Base-by-base conservation (phyloP, 805 yeast genomes). In the Suhomyces vadensis region DNA sequence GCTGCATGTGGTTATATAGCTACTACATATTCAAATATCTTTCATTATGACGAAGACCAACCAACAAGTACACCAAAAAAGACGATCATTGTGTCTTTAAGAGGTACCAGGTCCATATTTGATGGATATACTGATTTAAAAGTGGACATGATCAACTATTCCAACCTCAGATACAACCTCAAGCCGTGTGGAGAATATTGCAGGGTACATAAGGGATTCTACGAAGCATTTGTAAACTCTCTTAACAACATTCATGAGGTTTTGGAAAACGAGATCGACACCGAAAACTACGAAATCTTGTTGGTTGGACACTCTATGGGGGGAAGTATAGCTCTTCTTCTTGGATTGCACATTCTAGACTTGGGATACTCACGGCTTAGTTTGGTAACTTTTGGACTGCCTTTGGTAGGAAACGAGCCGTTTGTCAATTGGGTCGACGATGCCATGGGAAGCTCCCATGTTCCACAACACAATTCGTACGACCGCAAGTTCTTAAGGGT, bases 371-470 rank as follows among this genome's bases (percentile, higher is more conserved):
- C 63, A 13, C 56, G 58, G 17, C 38, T 63, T 31, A 56, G 61
- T 0, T 37, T 73, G 31, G 63, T 71, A 4, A 71, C 77, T 1
- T 61, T 72, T 69, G 78, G 77, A 1, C 77, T 65, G 52, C 78
- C 78, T 0, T 56, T 69, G 17, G 45, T 70, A 5, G 78, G 78
- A 2, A 73, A 74, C 49, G 45, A 53, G 13, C 54, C 53, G n/a
- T 71, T 73, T 43, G 61, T 63, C 1, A 39, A 49, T 3, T 73
- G 73, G 71, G 62, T 61, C 3, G 73, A 70, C 43, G 31, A 26
- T 2, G 65, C 55, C 2, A 40, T 66, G 58, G 70, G 67, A 4
- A 67, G 74, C 44, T 20, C 42, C 1, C 10, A 38, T 27, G 51
- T 57, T 0, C 47, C 62, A 1, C 21, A 25, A 4, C 64, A 60